Percentiles rank a stretch among this genome's conserved stretches.
Evolutionary conservation across 2,329 filamentous ascomycete species (phyloP).

Genomic region (Ustilaginoidea virens): DNA sequence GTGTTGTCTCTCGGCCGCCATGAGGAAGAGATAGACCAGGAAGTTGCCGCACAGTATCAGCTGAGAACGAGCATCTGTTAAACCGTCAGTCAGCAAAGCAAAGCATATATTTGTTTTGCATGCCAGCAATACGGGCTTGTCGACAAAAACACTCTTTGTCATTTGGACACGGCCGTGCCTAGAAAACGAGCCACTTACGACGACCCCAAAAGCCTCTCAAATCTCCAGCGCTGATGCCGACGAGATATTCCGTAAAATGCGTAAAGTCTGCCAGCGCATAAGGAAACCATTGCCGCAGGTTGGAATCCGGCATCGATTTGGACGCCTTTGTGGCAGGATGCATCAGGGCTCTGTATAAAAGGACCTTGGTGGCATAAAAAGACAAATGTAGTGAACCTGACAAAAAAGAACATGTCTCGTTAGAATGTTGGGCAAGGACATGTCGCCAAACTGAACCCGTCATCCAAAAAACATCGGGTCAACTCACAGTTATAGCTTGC

Average conservation of each 20-base stretch:
- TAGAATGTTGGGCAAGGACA: no score
- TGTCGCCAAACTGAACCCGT: no score
- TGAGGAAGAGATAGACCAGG: conserved; percentile 30
- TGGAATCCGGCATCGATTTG: conserved; percentile 20
- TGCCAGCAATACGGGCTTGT: no score
- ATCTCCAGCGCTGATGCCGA: conserved; percentile 17
- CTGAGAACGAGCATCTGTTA: conserved; percentile 23
- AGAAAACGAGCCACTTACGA: conserved; percentile 16
- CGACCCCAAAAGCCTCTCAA: conserved; percentile 28
- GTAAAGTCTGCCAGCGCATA: conserved; percentile 20
- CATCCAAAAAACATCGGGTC: no score
- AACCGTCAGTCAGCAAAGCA: background rate
- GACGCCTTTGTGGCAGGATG: conserved; percentile 26
- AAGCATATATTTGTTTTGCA: no score
- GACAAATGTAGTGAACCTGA: conserved; percentile 24
- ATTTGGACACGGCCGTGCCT: no score
- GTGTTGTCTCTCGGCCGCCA: conserved; percentile 20
- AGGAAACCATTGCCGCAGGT: conserved; percentile 19
- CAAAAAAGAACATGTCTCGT: no score
- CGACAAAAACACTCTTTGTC: no score
- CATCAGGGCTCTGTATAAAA: conserved; percentile 29
- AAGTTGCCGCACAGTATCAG: conserved; percentile 32
- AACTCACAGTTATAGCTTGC: conserved; percentile 13
- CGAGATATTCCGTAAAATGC: conserved; percentile 22
- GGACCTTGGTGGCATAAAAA: conserved; percentile 24